A percentile compares a stretch with the other conserved stretches of the same genome.
phyloP scores from a whole-genome alignment of 2,329 filamentous ascomycete species.

The Ceratocystis variospora region DNA sequence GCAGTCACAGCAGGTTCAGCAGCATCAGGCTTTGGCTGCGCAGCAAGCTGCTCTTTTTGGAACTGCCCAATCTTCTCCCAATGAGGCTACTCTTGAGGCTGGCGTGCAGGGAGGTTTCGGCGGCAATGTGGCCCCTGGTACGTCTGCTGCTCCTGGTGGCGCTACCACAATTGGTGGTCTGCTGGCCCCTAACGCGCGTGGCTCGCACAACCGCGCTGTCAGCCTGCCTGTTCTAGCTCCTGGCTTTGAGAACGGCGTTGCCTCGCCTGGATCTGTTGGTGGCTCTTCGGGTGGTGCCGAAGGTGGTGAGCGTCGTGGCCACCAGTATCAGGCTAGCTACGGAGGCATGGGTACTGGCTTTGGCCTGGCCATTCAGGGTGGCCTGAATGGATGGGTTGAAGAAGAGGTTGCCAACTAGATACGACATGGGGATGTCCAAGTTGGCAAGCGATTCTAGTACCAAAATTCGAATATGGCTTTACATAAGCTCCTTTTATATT shows the following conservation, averaged over 20 bases:
- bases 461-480: constrained; percentile 11
- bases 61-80: constrained; percentile 48
- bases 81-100: constrained; percentile 44
- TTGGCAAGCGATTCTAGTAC: not conserved
- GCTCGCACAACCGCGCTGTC: constrained; percentile 65
- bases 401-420: constrained; percentile 49
- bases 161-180: constrained; percentile 63
- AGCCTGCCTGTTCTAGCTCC: constrained; percentile 64
- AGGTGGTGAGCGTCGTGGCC: constrained; percentile 45
- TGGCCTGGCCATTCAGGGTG: constrained; percentile 49
- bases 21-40: constrained; percentile 54
- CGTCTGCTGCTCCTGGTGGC: constrained; percentile 38
- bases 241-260: constrained; percentile 46
- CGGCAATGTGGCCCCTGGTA: constrained; percentile 27
- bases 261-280: constrained; percentile 33
- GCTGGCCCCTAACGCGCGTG: constrained; percentile 52
- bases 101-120: constrained; percentile 46
- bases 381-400: constrained; percentile 54
- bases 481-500: constrained; percentile 13
- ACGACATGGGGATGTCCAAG: not conserved
- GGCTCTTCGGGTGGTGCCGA: constrained; percentile 20
- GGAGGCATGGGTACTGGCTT: constrained; percentile 46
- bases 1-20: constrained; percentile 61
- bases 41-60: constrained; percentile 75
- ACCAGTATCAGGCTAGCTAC: constrained; percentile 52